A percentile compares a stretch with the other conserved stretches of the same genome.
Evolutionary conservation across 768 basidiomycete species (phyloP).

Genomic region (Tulasnella sp.): DNA sequence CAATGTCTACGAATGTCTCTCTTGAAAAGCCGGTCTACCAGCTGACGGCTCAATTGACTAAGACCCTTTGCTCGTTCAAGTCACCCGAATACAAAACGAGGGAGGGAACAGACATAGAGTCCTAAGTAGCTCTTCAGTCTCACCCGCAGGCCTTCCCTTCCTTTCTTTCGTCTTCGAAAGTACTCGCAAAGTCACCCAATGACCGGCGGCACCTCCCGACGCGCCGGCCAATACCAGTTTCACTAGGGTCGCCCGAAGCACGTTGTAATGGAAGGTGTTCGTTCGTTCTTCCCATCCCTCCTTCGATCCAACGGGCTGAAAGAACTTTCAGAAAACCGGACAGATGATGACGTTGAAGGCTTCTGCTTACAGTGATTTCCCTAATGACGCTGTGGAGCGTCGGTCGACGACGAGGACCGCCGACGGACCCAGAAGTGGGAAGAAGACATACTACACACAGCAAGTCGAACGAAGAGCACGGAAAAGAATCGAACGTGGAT

Average conservation of each 20-base stretch:
- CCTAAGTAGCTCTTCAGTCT: slow-evolving; percentile 3
- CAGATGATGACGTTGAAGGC: background rate
- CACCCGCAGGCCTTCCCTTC: background rate
- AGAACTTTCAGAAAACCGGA: background rate
- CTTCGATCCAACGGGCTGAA: background rate
- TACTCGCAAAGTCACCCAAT: background rate
- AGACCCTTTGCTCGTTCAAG: background rate
- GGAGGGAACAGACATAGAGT: background rate
- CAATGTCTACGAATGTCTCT: background rate
- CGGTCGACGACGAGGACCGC: background rate
- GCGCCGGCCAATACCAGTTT: background rate
- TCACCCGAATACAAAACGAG: background rate
- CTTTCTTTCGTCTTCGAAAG: background rate
- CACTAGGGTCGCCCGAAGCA: background rate
- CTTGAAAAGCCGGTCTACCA: background rate
- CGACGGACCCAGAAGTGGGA: background rate
- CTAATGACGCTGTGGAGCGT: background rate
- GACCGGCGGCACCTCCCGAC: slow-evolving; percentile 5
- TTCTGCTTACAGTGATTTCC: background rate
- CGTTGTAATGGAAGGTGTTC: background rate
- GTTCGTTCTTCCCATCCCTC: background rate
- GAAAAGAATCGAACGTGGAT: background rate
- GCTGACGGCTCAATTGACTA: slow-evolving; percentile 1
- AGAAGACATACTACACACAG: background rate
- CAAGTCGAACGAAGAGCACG: too few species aligned